Evolutionary conservation across 1,139 yeast genomes (phyloP).

Genomic region (Zygoascus meyerae): DNA sequence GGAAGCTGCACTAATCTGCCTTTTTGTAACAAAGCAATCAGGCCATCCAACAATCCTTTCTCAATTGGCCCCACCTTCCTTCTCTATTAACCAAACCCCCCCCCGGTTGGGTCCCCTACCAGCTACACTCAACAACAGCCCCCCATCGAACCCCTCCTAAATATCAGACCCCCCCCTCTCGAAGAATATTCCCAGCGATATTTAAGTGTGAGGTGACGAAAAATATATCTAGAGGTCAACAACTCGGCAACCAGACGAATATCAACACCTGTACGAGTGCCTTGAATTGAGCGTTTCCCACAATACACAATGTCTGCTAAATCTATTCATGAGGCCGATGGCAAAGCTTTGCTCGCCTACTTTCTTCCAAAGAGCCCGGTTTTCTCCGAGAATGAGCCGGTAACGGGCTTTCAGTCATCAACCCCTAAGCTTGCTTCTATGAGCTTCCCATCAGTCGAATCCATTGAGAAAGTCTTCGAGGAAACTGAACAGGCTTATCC

Average conservation of each 20-base stretch:
- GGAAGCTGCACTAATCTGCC: no score
- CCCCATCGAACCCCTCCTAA: no score
- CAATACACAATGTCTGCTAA: slow-evolving; percentile 37
- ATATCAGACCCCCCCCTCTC: no score
- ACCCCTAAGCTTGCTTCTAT: slow-evolving; percentile 39
- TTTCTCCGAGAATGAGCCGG: slow-evolving; percentile 31
- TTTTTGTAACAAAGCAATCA: no score
- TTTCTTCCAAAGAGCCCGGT: slow-evolving; percentile 39
- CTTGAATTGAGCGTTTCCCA: background rate
- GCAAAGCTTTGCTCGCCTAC: slow-evolving; percentile 42
- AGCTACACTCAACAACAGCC: no score
- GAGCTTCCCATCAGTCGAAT: slow-evolving; percentile 30
- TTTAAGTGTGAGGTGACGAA: background rate
- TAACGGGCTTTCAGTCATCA: slow-evolving; percentile 33
- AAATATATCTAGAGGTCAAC: background rate
- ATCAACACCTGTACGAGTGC: background rate
- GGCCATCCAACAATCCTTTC: no score
- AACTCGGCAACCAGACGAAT: background rate
- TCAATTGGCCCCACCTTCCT: no score
- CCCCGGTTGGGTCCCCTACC: background rate
- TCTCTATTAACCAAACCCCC: background rate
- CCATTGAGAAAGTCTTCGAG: slow-evolving; percentile 33
- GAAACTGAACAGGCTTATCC: slow-evolving; percentile 38
- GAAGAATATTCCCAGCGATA: background rate
- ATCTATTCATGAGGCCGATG: slow-evolving; percentile 44